phyloP scores from a whole-genome alignment of 2,329 filamentous ascomycete species.

The Trichoderma harzianum region DNA sequence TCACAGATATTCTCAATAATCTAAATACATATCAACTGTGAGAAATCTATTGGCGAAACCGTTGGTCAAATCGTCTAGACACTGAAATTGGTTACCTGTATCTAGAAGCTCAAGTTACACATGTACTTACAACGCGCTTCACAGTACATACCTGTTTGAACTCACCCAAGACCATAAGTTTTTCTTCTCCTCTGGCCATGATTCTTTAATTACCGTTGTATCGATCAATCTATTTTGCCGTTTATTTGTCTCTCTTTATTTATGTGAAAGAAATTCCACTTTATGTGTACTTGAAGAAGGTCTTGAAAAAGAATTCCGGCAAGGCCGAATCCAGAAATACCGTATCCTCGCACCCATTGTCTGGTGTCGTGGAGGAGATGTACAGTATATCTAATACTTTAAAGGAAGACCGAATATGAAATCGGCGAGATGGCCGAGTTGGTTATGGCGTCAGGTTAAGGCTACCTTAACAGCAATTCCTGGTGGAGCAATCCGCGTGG shows the following conservation, averaged over 20 bases:
- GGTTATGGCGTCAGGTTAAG: constrained; percentile 22
- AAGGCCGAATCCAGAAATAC: too few species aligned
- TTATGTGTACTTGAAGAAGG: too few species aligned
- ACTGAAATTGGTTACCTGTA: not conserved
- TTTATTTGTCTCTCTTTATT: too few species aligned
- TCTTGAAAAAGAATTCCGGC: too few species aligned
- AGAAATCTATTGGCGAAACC: not conserved
- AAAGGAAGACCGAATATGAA: accelerated
- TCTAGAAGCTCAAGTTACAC: not conserved
- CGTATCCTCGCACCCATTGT: not conserved
- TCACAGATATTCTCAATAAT: not conserved
- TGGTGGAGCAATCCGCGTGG: constrained; percentile 22
- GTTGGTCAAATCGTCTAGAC: not conserved
- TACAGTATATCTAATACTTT: not conserved
- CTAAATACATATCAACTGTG: not conserved
- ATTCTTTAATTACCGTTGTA: not conserved
- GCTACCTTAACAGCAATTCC: constrained; percentile 21
- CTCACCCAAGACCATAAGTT: not conserved
- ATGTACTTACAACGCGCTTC: not conserved
- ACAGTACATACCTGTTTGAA: not conserved
- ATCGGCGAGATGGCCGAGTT: constrained; percentile 20
- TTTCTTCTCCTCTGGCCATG: not conserved
- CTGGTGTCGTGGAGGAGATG: not conserved
- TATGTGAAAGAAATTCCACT: too few species aligned
- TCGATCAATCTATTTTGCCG: too few species aligned